Evolutionary conservation across 2,329 filamentous ascomycete species (phyloP), one percentile per base, ranked within the genome.

Genomic region (Cytospora schulzeri): DNA sequence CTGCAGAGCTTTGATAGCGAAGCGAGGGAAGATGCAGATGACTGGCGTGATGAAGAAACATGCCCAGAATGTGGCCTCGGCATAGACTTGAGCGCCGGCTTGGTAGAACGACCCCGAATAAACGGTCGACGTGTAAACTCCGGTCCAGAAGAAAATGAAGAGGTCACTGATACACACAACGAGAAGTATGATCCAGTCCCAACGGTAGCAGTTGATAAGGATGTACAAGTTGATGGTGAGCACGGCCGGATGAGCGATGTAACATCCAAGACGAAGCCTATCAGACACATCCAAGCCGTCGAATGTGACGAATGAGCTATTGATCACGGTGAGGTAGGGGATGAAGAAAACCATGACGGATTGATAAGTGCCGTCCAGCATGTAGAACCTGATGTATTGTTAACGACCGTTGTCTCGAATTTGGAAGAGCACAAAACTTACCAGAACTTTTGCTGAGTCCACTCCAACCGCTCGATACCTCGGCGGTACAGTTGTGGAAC

Each of bases 381-480:
- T 98, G 79, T 99, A 98, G 35, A 91, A 77, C 91, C 90, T 93
- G 68, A 50, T 31, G 54, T 68, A 52, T 56, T 65, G 75, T 77
- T 76, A 77, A 71, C 60, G 66, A 4, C 24, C 28, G 50, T n/a
- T 17, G 55, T 11, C 4, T 45, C 0, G 33, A 28, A n/a, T 22
- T 17, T 24, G 45, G 11, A 22, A 57, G 3, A 35, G 26, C 28
- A 33, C 38, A 33, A 63, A 52, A 80, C 87, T 77, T 84, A 96
- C 95, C 95, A 99, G 76, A 99, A 99, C 78, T 99, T 99, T 60
- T 80, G 81, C 76, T 96, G 91, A 5, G 93, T 97, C 95, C 95
- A 99, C 80, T 99, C 95, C 76, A 92, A 86, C 66, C 94, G 89
- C 80, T 98, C 93, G 71, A 99, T 99, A 71, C 95, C 95, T 68